phyloP scores from a whole-genome alignment of 768 basidiomycete species.

The Boletus vinaceobasis region DNA sequence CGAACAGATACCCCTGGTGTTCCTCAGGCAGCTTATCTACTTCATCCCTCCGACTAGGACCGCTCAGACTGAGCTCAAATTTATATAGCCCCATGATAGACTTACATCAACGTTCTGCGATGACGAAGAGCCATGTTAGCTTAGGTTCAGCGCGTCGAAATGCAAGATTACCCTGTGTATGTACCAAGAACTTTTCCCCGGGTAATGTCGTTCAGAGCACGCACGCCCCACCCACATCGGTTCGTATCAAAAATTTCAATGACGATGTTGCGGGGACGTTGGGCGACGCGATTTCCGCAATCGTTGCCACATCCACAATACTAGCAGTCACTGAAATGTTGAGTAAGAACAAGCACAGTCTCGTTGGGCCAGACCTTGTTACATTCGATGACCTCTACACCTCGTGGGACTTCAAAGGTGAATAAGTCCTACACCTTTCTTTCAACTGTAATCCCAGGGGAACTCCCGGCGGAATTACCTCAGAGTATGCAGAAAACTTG shows the following conservation, averaged over 20 bases:
- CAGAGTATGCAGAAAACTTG: constrained; percentile 44
- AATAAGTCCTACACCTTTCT: constrained; percentile 44
- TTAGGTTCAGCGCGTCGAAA: not conserved
- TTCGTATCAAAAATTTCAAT: constrained; percentile 67
- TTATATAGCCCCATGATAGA: not conserved
- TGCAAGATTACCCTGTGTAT: constrained; percentile 57
- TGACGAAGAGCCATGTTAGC: constrained; percentile 5
- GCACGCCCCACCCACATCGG: constrained; percentile 62
- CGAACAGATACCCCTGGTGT: constrained; percentile 52
- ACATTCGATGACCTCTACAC: constrained; percentile 61
- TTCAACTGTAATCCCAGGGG: not conserved
- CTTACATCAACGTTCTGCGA: constrained; percentile 46
- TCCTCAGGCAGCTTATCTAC: constrained; percentile 37
- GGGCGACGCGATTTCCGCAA: constrained; percentile 62
- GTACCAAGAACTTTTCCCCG: constrained; percentile 62
- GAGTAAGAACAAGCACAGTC: not conserved
- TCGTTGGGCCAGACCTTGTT: constrained; percentile 44
- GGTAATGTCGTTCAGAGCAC: constrained; percentile 40
- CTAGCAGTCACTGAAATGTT: constrained; percentile 24
- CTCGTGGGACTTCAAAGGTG: constrained; percentile 39
- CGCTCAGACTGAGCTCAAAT: not conserved
- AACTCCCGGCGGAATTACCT: constrained; percentile 19
- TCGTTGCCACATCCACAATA: constrained; percentile 41
- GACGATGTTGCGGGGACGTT: constrained; percentile 51
- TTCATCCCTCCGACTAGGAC: constrained; percentile 41